A percentile compares a stretch with the other conserved stretches of the same genome.
These are phyloP conservation scores for Sodiomyces alkalinus DNA, from an alignment of 2,329 filamentous ascomycete genomes.

Conservation along the genomic window DNA sequence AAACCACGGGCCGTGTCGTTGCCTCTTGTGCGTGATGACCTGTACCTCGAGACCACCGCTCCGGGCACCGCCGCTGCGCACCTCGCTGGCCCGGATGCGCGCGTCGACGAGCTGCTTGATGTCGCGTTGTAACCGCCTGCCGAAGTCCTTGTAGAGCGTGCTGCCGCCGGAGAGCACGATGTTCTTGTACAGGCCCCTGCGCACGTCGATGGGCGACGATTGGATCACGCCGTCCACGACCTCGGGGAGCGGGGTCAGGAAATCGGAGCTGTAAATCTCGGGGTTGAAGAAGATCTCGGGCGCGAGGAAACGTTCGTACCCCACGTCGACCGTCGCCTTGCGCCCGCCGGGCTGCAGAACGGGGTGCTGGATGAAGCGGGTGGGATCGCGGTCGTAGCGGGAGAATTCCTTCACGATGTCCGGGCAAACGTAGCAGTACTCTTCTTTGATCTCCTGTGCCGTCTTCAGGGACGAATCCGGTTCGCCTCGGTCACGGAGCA, in stretches of 20 bases:
- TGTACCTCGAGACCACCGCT: conserved; percentile 92
- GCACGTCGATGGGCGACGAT: conserved; percentile 92
- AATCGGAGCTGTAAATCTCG: conserved; percentile 98
- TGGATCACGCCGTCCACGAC: conserved; percentile 97
- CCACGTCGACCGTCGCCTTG: conserved; percentile 76
- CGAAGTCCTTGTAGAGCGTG: conserved; percentile 97
- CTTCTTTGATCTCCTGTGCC: conserved; percentile 95
- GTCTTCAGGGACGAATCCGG: conserved; percentile 95
- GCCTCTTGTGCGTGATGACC: conserved; percentile 93
- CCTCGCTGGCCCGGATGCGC: conserved; percentile 82
- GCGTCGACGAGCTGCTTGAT: conserved; percentile 93
- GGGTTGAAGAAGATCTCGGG: conserved; percentile 99
- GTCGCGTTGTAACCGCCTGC: conserved; percentile 85
- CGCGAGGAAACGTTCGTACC: conserved; percentile 94
- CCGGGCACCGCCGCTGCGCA: conserved; percentile 78
- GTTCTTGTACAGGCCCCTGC: conserved; percentile 97
- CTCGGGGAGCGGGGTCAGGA: conserved; percentile 82
- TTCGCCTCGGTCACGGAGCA: conserved; percentile 91
- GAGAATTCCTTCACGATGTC: conserved; percentile 98
- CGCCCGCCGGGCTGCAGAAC: conserved; percentile 77
- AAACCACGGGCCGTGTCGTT: conserved; percentile 97
- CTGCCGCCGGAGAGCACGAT: conserved; percentile 96
- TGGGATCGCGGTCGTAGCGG: conserved; percentile 83
- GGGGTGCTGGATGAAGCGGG: conserved; percentile 79
- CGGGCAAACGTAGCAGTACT: conserved; percentile 95